Conservation (phyloP, 495 filamentous ascomycete genomes). For the Friedmanniomyces endolithicus region DNA sequence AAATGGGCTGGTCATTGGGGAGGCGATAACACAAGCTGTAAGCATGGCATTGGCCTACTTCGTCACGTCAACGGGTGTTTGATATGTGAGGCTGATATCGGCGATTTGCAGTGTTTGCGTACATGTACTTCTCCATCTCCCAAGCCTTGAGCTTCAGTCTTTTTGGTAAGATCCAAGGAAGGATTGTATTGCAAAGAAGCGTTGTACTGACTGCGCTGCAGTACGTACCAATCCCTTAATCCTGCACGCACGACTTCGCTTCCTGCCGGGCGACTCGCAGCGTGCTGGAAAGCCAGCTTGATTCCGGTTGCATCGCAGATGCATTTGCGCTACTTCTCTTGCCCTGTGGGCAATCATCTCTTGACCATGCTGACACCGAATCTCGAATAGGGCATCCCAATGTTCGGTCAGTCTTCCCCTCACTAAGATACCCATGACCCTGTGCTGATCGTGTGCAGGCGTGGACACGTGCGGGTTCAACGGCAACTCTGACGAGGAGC, state of each 20-base stretch:
- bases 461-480: conserved; percentile 73
- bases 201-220: too few species aligned
- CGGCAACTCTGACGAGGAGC: conserved; percentile 56
- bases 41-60: conserved; percentile 39
- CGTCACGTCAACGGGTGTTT: background rate
- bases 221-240: too few species aligned
- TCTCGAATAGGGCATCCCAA: conserved; percentile 42
- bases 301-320: too few species aligned
- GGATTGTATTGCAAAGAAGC: too few species aligned
- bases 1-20: conserved; percentile 81
- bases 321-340: too few species aligned
- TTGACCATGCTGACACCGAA: too few species aligned
- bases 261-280: too few species aligned
- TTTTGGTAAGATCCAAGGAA: conserved; percentile 38
- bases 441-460: background rate
- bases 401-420: conserved; percentile 30
- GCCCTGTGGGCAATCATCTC: too few species aligned
- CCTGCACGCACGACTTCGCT: too few species aligned
- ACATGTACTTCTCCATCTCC: conserved; percentile 56
- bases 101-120: conserved; percentile 35
- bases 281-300: too few species aligned
- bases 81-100: conserved; percentile 25
- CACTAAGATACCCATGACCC: too few species aligned
- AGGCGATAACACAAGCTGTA: conserved; percentile 66
- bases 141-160: conserved; percentile 70